Conservation (phyloP, 1,139 yeast species). For the Candida anutae region DNA sequence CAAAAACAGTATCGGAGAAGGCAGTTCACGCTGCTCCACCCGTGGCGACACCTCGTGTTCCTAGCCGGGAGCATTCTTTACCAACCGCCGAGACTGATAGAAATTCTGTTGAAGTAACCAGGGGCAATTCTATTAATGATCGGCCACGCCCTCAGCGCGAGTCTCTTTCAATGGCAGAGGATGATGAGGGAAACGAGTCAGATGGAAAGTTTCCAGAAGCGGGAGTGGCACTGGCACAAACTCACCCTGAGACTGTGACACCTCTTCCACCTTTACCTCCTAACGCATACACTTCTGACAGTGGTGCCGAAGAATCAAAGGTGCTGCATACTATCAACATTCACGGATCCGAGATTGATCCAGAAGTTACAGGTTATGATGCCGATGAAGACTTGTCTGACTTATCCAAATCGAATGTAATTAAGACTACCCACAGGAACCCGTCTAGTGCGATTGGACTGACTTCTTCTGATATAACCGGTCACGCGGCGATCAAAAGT, state of each 20-base stretch:
- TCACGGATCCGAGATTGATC: constrained; percentile 12
- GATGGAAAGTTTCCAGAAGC: constrained; percentile 13
- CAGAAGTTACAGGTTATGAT: constrained; percentile 35
- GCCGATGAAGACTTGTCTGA: constrained; percentile 40
- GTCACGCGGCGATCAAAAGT: background rate
- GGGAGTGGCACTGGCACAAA: constrained; percentile 5
- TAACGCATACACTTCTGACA: constrained; percentile 10
- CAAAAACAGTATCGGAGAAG: too few relatives aligned
- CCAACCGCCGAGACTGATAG: constrained; percentile 1
- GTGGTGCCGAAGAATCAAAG: constrained; percentile 11
- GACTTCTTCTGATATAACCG: background rate
- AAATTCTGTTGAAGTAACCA: background rate
- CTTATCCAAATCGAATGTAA: constrained; percentile 10
- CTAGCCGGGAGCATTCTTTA: too few relatives aligned
- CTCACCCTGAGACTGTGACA: constrained; percentile 8
- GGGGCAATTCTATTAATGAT: background rate
- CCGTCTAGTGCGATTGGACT: too few relatives aligned
- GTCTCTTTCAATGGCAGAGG: constrained; percentile 24
- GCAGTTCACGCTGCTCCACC: too few relatives aligned
- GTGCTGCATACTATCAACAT: constrained; percentile 8
- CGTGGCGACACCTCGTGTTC: too few relatives aligned
- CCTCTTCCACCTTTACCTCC: constrained; percentile 8
- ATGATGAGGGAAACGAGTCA: constrained; percentile 19
- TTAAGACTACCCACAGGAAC: background rate
- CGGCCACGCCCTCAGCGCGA: constrained; percentile 11